These are phyloP conservation scores for Skeletonema grethae DNA, from an alignment of 108 stramenopile species.

Conservation along the genomic window DNA sequence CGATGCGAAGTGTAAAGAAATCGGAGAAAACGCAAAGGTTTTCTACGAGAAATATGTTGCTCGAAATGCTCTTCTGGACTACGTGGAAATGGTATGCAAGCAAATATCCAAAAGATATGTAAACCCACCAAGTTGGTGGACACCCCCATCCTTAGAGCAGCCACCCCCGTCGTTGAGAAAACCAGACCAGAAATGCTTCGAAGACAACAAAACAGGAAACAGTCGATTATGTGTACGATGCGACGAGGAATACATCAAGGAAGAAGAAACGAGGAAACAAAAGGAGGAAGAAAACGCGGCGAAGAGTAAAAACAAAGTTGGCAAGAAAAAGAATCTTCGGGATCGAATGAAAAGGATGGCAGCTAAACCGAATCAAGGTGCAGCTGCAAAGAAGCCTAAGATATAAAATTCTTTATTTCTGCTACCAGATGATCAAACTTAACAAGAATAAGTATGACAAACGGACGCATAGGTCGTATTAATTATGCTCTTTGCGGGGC, in stretches of 20 bases:
- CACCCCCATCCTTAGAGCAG: constrained; percentile 50
- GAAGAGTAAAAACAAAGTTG: constrained; percentile 54
- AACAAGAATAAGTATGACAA: too few relatives aligned
- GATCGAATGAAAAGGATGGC: constrained; percentile 62
- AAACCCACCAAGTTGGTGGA: constrained; percentile 77
- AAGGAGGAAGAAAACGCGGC: constrained; percentile 47
- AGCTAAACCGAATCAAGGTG: not conserved
- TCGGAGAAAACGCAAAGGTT: constrained; percentile 75
- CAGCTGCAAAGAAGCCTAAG: constrained; percentile 15
- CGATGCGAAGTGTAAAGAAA: constrained; percentile 93
- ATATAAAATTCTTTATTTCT: not conserved
- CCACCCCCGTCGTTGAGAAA: constrained; percentile 68
- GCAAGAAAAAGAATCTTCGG: constrained; percentile 38
- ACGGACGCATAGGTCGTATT: too few relatives aligned
- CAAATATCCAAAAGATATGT: constrained; percentile 82
- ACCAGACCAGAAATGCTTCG: constrained; percentile 71
- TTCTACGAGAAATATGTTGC: constrained; percentile 86
- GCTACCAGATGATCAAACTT: too few relatives aligned
- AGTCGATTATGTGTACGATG: constrained; percentile 75
- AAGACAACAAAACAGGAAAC: constrained; percentile 57
- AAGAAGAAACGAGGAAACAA: constrained; percentile 52
- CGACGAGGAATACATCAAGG: constrained; percentile 65
- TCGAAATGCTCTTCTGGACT: constrained; percentile 88
- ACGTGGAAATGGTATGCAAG: constrained; percentile 87
- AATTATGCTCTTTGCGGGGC: too few relatives aligned